Base-by-base conservation (phyloP, 2,329 filamentous ascomycete species). In the Capronia coronata region DNA sequence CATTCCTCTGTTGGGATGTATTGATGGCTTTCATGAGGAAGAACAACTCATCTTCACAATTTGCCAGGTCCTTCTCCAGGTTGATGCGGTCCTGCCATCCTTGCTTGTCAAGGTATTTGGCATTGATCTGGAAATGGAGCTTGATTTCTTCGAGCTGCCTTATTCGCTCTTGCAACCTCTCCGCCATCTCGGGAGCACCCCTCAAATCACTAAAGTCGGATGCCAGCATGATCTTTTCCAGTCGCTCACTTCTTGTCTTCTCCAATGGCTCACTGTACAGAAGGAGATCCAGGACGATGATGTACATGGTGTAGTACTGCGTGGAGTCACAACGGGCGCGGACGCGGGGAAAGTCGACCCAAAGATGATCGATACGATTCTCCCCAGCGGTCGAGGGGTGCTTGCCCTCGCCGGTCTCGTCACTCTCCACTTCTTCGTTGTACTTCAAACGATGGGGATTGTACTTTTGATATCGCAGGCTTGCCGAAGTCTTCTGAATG, bases 1-100 rank as follows among this genome's bases (percentile, higher is more conserved):
- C 82, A 56, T 82, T 83, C 64, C 90, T 93, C 52, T 89, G 78
- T 68, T 98, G 93, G 3, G 91, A 94, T 2, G 89, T 94, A 1
- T 93, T 98, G 65, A 98, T 98, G 32, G 93, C 94, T 63, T 98
- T 97, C 93, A 98, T 97, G 74, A 98, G 86, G 71, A 98, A 98
- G 75, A 98, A 99, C 7, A 99, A 71, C 67, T 99, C 94, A 62
- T 98, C 93, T 66, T 97, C 93, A 62, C 88, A 96, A 16, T 82
- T 82, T 8, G 87, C 80, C 43, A 98, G 73, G 64, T 98, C 93
- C 44, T 86, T 84, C 64, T 98, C 93, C 37, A 99, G 77, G n/a
- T 83, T 72, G 51, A 96, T 75, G 27, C 89, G 81, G 64, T 97
- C 91, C 63, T 93, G 82, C 90, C 91, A 97, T 11, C 90, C 90